Evolutionary conservation across 164 flowering plant species (phyloP).

Genomic region (Dillenia turbinata): DNA sequence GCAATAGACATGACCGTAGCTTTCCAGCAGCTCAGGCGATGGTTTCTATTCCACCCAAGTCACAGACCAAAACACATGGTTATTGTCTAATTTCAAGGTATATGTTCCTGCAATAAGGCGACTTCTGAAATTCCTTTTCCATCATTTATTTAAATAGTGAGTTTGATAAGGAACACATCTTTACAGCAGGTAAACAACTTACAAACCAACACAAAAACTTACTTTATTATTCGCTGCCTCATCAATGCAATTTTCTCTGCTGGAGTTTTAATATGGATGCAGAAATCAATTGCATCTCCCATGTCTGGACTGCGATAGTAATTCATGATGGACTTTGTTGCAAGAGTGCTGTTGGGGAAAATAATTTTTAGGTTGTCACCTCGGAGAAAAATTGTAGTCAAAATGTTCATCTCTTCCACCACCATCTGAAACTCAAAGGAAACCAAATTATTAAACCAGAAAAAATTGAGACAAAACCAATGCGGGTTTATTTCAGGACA

Average conservation of each 20-base stretch:
- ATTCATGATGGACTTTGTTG: constrained; percentile 44
- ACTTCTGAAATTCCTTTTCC: too few species aligned
- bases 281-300: constrained; percentile 64
- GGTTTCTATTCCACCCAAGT: too few species aligned
- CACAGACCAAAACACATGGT: too few species aligned
- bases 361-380: constrained; percentile 49
- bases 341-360: constrained; percentile 42
- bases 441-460: too few species aligned
- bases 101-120: too few species aligned
- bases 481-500: neutral
- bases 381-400: constrained; percentile 58
- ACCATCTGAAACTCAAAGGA: constrained; percentile 31
- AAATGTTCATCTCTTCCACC: constrained; percentile 81
- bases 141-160: too few species aligned
- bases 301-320: constrained; percentile 68
- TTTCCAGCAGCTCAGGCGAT: too few species aligned
- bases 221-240: constrained; percentile 46
- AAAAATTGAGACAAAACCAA: neutral
- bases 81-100: too few species aligned
- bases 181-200: too few species aligned
- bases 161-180: too few species aligned
- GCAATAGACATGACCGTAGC: too few species aligned
- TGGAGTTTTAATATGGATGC: constrained; percentile 53
- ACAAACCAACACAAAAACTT: neutral
- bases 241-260: constrained; percentile 46